Percentiles rank a stretch among this genome's conserved stretches.
Evolutionary conservation across 2,329 filamentous ascomycete species (phyloP).

Genomic region (Trichoderma sp.): DNA sequence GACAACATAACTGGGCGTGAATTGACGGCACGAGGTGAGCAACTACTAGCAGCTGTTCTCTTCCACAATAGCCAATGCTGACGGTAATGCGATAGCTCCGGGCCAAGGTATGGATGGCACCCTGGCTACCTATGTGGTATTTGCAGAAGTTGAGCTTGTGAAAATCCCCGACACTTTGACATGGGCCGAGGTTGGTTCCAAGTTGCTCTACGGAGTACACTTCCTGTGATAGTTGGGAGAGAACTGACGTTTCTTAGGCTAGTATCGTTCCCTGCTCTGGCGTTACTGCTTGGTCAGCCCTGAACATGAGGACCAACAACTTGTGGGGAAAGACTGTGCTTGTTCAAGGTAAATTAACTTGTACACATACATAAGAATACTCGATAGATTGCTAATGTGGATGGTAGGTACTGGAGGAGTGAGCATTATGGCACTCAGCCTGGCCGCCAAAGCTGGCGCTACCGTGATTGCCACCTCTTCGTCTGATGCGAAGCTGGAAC

Average conservation of each 20-base stretch:
- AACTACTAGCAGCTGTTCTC: not conserved
- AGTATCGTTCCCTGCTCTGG: conserved; percentile 12
- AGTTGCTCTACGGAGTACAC: not conserved
- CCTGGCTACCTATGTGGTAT: conserved; percentile 7
- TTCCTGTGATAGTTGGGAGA: not conserved
- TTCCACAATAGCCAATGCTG: not conserved
- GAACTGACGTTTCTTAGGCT: not conserved
- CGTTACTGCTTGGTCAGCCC: conserved; percentile 11
- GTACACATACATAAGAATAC: not conserved
- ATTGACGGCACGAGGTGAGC: not conserved
- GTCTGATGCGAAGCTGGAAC: conserved; percentile 46
- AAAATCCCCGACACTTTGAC: conserved; percentile 9
- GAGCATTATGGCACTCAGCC: conserved; percentile 37
- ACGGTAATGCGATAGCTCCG: not conserved
- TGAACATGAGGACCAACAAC: not conserved
- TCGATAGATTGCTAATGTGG: not conserved
- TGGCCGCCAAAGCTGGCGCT: conserved; percentile 50
- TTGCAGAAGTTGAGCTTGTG: not conserved
- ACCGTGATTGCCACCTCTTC: conserved; percentile 51
- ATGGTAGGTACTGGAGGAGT: conserved; percentile 40
- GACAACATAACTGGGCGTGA: conserved; percentile 13
- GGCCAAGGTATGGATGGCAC: conserved; percentile 9
- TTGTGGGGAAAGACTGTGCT: conserved; percentile 13
- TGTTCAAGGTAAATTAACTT: not conserved
- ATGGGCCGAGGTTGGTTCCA: conserved; percentile 7